A percentile compares a stretch with the other conserved stretches of the same genome.
Evolutionary conservation across 2,329 filamentous ascomycete genomes (phyloP).

Genomic region (Exophiala aquamarina): DNA sequence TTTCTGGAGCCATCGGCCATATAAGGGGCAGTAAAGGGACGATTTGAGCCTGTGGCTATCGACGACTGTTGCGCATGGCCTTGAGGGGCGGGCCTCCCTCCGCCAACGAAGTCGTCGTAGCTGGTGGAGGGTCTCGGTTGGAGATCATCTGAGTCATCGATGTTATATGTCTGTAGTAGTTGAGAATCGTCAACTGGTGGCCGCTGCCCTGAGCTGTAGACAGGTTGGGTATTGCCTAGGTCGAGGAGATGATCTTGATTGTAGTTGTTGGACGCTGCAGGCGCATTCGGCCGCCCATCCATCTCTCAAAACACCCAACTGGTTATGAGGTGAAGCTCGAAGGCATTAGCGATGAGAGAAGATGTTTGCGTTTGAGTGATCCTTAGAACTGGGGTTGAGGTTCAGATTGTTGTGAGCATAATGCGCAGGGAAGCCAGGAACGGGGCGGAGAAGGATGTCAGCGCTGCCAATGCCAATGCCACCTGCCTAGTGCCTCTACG

Average conservation of each 20-base stretch:
- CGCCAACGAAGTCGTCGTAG: slow-evolving; percentile 92
- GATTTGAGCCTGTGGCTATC: slow-evolving; percentile 38
- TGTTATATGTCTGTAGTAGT: slow-evolving; percentile 71
- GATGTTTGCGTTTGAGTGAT: neutral
- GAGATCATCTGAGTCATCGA: slow-evolving; percentile 63
- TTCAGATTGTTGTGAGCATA: too few species aligned
- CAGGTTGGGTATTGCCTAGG: slow-evolving; percentile 40
- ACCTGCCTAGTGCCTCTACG: too few species aligned
- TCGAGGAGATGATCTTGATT: slow-evolving; percentile 44
- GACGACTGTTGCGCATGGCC: slow-evolving; percentile 31
- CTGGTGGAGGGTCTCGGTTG: slow-evolving; percentile 79
- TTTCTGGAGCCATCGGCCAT: slow-evolving; percentile 41
- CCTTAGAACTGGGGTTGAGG: slow-evolving; percentile 1
- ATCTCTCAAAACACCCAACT: slow-evolving; percentile 19
- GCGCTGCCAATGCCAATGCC: too few species aligned
- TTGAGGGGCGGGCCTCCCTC: slow-evolving; percentile 25
- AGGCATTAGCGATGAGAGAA: slow-evolving; percentile 8
- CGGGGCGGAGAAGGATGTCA: too few species aligned
- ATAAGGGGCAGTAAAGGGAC: slow-evolving; percentile 30
- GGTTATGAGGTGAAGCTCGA: slow-evolving; percentile 7
- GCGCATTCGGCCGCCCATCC: slow-evolving; percentile 26
- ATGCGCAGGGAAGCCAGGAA: too few species aligned
- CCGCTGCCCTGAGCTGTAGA: slow-evolving; percentile 72
- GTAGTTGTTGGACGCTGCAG: slow-evolving; percentile 15
- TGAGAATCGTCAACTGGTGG: slow-evolving; percentile 81